Base-by-base conservation (phyloP, 1,284 basidiomycete species). In the Sporisorium sorghi region DNA sequence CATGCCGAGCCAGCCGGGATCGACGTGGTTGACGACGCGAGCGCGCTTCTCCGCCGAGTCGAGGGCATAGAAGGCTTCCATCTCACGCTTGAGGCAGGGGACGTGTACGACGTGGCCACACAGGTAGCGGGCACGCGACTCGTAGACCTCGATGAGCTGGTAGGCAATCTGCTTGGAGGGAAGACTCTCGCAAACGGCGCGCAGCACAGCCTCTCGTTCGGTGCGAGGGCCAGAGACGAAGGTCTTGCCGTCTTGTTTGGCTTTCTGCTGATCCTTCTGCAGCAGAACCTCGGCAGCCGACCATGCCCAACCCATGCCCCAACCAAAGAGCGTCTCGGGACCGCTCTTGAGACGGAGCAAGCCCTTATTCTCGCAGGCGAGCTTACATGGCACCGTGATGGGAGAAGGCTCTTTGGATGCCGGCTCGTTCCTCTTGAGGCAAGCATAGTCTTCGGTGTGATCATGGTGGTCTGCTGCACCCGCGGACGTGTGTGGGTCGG, bases 241-340 rank as follows among this genome's bases (percentile, higher is more conserved):
- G 10, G 57, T 11, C n/a, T 58, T 64, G 30, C 65, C 72, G 6
- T 63, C 52, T 0, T 70, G 49, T 8, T 72, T 58, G 12, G 61
- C 62, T 28, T 72, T 69, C 28, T 70, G 56, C 46, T 54, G 47
- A 24, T 73, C 65, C 37, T 69, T 47, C 30, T 74, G 51, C 11
- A 73, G 50, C 17, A 68, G 49, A 15, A 70, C 69, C 46, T 80
- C 76, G 21, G 72, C 80, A 10, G 82, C 76, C 11, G 79, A 66
- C 43, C 77, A 78, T 3, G 82, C 81, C 80, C 80, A 83, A 8
- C 82, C 81, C 43, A 83, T 67, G n/a, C 82, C 82, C 73, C 76
- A 83, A 19, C 82, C 82, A 3, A 83, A 72, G 32, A 76, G 68
- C 12, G 79, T 79, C 43, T 83, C 82, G 14, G 81, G 77, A 14